phyloP scores from a whole-genome alignment of 192 early-diverging fungal genomes.

The Piromyces sp. region DNA sequence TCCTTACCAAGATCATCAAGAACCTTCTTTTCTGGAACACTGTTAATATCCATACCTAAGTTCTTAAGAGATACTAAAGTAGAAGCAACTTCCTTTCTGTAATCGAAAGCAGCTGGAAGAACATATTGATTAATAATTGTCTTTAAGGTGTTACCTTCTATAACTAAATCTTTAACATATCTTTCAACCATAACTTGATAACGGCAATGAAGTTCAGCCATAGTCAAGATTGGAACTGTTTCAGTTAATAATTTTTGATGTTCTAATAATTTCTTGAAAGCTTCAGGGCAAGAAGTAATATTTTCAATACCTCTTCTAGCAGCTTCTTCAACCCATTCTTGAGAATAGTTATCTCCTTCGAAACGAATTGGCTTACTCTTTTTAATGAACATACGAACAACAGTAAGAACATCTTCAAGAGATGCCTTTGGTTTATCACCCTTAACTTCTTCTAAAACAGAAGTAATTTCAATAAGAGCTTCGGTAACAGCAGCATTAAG shows the following conservation, averaged over 20 bases:
- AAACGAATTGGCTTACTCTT: conserved; percentile 75
- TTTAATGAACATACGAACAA: conserved; percentile 72
- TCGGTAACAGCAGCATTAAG: conserved; percentile 84
- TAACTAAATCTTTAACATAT: conserved; percentile 88
- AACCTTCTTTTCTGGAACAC: conserved; percentile 47
- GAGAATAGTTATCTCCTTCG: conserved; percentile 96
- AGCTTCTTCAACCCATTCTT: conserved; percentile 83
- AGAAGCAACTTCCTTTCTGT: conserved; percentile 76
- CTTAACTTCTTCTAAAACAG: conserved; percentile 58
- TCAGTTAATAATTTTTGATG: conserved; percentile 62
- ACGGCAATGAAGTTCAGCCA: conserved; percentile 73
- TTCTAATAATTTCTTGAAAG: conserved; percentile 65
- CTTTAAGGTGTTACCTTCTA: conserved; percentile 80
- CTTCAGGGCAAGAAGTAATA: conserved; percentile 77
- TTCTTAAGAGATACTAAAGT: conserved; percentile 51
- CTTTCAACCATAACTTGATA: conserved; percentile 93
- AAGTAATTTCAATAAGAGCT: conserved; percentile 55
- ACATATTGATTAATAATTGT: conserved; percentile 68
- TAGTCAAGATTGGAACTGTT: conserved; percentile 66
- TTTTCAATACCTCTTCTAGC: conserved; percentile 88
- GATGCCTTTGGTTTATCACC: conserved; percentile 51
- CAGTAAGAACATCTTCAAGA: conserved; percentile 70
- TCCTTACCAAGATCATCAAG: conserved; percentile 49
- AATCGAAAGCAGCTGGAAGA: conserved; percentile 71
- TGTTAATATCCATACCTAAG: conserved; percentile 12